Evolutionary conservation across 2,329 filamentous ascomycete genomes (phyloP).

Genomic region (Paraphaeosphaeria sporulosa): DNA sequence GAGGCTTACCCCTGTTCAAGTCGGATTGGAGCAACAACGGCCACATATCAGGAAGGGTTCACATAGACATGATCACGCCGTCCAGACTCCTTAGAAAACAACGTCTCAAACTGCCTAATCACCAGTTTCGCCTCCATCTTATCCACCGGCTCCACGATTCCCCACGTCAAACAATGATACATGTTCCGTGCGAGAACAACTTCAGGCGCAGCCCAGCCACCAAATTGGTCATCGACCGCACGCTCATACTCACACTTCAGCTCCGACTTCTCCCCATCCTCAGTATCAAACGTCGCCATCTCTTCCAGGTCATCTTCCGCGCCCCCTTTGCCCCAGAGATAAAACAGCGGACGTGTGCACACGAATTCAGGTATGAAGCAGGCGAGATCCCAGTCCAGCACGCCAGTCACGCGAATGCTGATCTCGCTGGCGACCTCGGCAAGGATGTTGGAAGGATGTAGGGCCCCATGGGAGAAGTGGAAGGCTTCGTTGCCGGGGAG

Average conservation of each 20-base stretch:
- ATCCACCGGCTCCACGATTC: too few species aligned
- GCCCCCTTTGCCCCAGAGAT: conserved; percentile 23
- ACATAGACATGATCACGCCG: too few species aligned
- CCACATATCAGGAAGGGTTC: too few species aligned
- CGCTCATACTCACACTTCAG: background rate
- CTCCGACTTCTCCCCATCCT: background rate
- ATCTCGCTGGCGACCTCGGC: conserved; percentile 17
- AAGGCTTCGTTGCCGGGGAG: conserved; percentile 20
- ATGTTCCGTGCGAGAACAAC: background rate
- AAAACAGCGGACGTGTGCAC: conserved; percentile 23
- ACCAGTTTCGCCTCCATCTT: too few species aligned
- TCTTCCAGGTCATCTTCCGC: background rate
- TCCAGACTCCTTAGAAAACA: background rate
- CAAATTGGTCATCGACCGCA: background rate
- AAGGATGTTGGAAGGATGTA: conserved; percentile 31
- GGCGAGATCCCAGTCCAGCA: conserved; percentile 36
- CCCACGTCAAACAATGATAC: too few species aligned
- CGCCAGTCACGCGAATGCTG: conserved; percentile 24
- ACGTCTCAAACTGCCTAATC: too few species aligned
- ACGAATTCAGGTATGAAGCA: conserved; percentile 29
- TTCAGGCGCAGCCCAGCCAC: background rate
- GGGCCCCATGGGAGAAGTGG: conserved; percentile 20
- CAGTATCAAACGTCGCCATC: background rate
- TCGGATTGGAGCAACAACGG: too few species aligned
- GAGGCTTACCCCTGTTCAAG: too few species aligned